Evolutionary conservation across 2,329 filamentous ascomycete species (phyloP).

Genomic region (Ramichloridium luteum): DNA sequence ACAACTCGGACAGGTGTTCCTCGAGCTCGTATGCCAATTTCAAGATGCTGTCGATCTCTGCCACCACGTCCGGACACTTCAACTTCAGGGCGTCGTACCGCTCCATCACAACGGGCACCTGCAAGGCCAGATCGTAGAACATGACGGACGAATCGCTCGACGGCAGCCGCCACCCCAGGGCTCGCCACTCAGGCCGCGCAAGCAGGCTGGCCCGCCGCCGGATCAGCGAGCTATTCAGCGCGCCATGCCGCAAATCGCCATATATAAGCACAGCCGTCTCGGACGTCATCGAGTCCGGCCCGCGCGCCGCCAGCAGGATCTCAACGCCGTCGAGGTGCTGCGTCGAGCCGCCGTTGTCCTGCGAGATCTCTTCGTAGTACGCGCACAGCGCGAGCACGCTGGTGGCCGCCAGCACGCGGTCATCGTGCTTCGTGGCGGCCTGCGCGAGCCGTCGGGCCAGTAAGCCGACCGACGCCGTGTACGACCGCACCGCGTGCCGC

Average conservation of each 20-base stretch:
- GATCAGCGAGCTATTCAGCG: slow-evolving; percentile 17
- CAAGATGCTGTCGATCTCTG: slow-evolving; percentile 13
- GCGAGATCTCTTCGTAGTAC: slow-evolving; percentile 22
- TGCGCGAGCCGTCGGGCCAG: slow-evolving; percentile 13
- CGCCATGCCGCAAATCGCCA: slow-evolving; percentile 18
- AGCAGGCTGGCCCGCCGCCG: slow-evolving; percentile 19
- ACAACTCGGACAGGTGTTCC: slow-evolving; percentile 6
- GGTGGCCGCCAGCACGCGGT: slow-evolving; percentile 21
- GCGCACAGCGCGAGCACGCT: slow-evolving; percentile 20
- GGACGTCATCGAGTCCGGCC: slow-evolving; percentile 15
- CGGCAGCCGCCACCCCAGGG: slow-evolving; percentile 15
- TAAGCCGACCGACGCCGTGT: slow-evolving; percentile 15
- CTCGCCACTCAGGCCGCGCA: slow-evolving; percentile 19
- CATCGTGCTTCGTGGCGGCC: slow-evolving; percentile 10
- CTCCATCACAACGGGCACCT: slow-evolving; percentile 19
- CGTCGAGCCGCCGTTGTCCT: slow-evolving; percentile 18
- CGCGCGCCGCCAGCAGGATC: slow-evolving; percentile 19
- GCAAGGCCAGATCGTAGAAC: slow-evolving; percentile 21
- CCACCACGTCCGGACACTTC: slow-evolving; percentile 2
- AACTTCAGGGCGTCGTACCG: slow-evolving; percentile 14
- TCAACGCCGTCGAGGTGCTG: slow-evolving; percentile 19
- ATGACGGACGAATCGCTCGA: slow-evolving; percentile 14
- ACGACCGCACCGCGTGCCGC: slow-evolving; percentile 15
- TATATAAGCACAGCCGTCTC: slow-evolving; percentile 19
- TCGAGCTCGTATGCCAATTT: slow-evolving; percentile 14